A percentile compares a stretch with the other conserved stretches of the same genome.
phyloP scores from a whole-genome alignment of 352 stramenopile species.

The Phytophthora capsici region DNA sequence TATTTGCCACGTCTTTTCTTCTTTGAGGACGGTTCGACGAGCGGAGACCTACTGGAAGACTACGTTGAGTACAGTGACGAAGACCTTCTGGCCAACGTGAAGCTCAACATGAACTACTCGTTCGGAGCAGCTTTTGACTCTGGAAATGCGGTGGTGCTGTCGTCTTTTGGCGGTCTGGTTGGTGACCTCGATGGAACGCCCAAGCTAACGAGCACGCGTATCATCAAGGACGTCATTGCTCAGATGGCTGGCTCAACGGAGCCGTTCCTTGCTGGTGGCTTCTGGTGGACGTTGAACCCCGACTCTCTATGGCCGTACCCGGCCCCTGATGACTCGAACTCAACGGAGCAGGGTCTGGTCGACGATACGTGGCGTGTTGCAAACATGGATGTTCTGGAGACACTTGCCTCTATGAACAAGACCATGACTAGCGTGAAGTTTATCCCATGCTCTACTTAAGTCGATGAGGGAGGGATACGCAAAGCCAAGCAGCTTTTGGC shows the following conservation, averaged over 20 bases:
- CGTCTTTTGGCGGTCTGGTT: conserved; percentile 82
- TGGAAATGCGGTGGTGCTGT: conserved; percentile 72
- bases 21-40: conserved; percentile 56
- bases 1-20: conserved; percentile 69
- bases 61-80: conserved; percentile 67
- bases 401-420: conserved; percentile 70
- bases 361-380: conserved; percentile 75
- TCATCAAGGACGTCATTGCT: conserved; percentile 65
- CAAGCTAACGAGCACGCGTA: conserved; percentile 76
- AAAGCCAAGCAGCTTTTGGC: conserved; percentile 22
- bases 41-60: conserved; percentile 64
- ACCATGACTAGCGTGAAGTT: conserved; percentile 67
- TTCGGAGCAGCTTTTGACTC: conserved; percentile 70
- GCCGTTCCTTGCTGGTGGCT: conserved; percentile 66
- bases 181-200: conserved; percentile 59
- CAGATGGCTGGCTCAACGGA: conserved; percentile 64
- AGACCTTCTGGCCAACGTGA: conserved; percentile 66
- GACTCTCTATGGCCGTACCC: conserved; percentile 82
- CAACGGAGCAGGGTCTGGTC: conserved; percentile 62
- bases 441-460: conserved; percentile 64
- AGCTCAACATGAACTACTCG: conserved; percentile 85
- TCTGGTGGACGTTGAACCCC: conserved; percentile 85
- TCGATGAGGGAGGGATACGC: conserved; percentile 23
- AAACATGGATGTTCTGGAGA: conserved; percentile 71
- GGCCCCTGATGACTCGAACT: conserved; percentile 65